Evolutionary conservation across 495 filamentous ascomycete species (phyloP), one percentile per base, ranked within the genome.

Genomic region (Filosporella fistucella): DNA sequence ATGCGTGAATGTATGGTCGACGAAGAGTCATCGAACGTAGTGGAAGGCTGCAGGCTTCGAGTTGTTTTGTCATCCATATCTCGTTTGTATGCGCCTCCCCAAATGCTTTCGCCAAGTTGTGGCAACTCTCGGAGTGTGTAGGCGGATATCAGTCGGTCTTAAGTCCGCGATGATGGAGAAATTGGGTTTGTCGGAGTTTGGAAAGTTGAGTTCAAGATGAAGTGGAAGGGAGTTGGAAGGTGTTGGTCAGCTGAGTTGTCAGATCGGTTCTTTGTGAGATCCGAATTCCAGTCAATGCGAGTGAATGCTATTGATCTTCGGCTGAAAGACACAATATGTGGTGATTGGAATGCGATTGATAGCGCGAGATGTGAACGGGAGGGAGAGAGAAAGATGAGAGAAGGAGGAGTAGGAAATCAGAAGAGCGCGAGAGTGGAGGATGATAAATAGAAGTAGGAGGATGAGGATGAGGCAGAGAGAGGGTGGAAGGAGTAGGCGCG

Each of bases 1-100:
- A 38, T 32, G 47, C 32, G 37, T 30, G 49, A 37, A 45, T 45
- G 45, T 33, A 42, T 36, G 41, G 47, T 54, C 29, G 52, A 42
- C 30, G 45, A 42, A 47, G 46, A 42, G 45, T 49, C 36, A 48
- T 56, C 52, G 57, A 60, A 60, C 22, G 39, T 36, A 47, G 50
- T 57, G 49, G 57, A 60, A 60, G 57, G 57, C 49, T 43, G 54
- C 49, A 49, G 51, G 45, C 23, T 49, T 26, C 35, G 24, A 13
- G 42, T 14, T 53, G 49, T 54, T 57, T 56, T 60, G 53, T 56
- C 57, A 59, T 47, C 56, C 56, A 59, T 57, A 20, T 35, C 18
- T 51, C 32, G 37, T 40, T 47, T 47, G 47, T 45, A 43, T 46
- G 51, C 51, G 40, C 42, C 42, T 44, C 40, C 23, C 28, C 40